Base-by-base conservation (phyloP, 306 rosid genomes). In the Luffa aegyptiaca region DNA sequence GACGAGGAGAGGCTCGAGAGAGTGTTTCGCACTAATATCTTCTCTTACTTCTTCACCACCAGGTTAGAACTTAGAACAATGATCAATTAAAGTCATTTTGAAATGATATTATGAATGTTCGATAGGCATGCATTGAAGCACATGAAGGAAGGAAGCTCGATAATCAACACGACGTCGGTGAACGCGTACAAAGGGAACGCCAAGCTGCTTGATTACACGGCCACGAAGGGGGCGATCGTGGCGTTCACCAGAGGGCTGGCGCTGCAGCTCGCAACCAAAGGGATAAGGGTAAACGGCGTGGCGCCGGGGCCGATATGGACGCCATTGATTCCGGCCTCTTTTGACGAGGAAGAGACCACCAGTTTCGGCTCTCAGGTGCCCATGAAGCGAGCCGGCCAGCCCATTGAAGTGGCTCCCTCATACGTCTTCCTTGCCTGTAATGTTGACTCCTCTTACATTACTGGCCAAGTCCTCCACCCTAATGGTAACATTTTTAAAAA, bases 1-100 rank as follows among this genome's bases (percentile, higher is more conserved):
- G 91, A 89, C 20, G 96, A 89, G 79, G 75, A 70, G 41, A 89
- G 88, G 80, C 89, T 92, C 2, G 87, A 83, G 53, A 89, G 89
- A 76, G 97, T 94, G n/a, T 94, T 94, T 64, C 83, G 92, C 56
- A 92, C 96, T 48, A 92, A 94, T 57, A 85, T 90, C 46, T 92
- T 86, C 86, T 88, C 98, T 21, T 80, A 87, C 77, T 88, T 94
- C 81, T 92, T 90, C 83, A 77, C 83, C 79, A 73, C 86, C 31
- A 86, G 96, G 97, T 90, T 26, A 26, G 31, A 26, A 26, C 31
- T 26, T 26, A 26, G 31, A 26, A 26, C 31, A 26, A 26, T 26
- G 31, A 26, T 26, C 31, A 1, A 26, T 26, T 26, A 26, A 26
- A 26, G 1, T 26, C 31, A 26, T 26, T 26, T 26, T 26, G 31